Base-by-base conservation (phyloP, 2,329 filamentous ascomycete species). In the Mycosphaerella sp. region DNA sequence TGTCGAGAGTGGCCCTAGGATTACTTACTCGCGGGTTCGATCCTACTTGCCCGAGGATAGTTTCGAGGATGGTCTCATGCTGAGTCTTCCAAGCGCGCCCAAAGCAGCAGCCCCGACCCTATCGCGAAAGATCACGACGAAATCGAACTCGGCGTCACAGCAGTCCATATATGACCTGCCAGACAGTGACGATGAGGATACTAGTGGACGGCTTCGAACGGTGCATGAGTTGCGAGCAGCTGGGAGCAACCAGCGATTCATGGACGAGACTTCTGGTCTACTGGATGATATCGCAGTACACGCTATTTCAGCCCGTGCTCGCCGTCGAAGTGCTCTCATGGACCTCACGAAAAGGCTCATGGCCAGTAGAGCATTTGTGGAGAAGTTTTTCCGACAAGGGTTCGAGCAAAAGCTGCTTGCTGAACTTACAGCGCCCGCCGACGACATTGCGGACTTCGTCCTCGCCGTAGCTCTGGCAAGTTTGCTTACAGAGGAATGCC, bases 351-450 rank as follows among this genome's bases (percentile, higher is more conserved):
- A 65, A 21, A 80, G 78, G 57, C 68, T 82, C 50, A 59, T 70
- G 2, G 75, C 84, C 44, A 49, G 45, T 37, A 82, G 82, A 60
- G 74, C 73, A 0, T 89, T 87, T 60, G 73, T 80, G 25, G 74
- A 76, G 14, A 83, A 86, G 55, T 89, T 95, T 61, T 77, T 86
- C 16, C 84, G 89, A 55, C 84, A 88, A 58, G 81, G 82, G 6
- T 80, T 86, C 50, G 86, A 88, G 55, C 78, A 82, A 48, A 79
- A 79, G 27, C 73, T 96, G 13, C 79, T 89, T 46, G 75, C 79
- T 40, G 78, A 79, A 37, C 73, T 86, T 8, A 76, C 74, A 0
- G 73, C 56, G 43, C 58, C 58, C 34, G 68, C 59, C 52, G 77
- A 72, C 53, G 59, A 60, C 39, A 72, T 71, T 50, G 77, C 69